Conservation (phyloP, 2,329 filamentous ascomycete species). For the Fusarium penzigii region DNA sequence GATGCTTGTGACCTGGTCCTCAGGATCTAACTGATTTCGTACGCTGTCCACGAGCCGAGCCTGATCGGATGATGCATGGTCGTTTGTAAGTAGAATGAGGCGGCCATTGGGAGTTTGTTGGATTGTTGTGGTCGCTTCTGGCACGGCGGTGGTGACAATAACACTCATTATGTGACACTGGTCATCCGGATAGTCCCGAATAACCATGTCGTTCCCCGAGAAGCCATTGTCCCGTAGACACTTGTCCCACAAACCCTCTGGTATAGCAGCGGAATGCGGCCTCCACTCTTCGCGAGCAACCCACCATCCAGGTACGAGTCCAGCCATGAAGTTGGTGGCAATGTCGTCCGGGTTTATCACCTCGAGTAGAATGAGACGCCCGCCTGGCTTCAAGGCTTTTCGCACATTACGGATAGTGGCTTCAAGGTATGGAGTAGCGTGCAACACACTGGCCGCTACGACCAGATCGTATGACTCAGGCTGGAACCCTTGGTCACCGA, state of each 20-base stretch:
- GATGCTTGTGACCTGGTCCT: too few species aligned
- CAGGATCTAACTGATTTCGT: too few species aligned
- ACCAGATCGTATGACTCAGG: slow-evolving; percentile 22
- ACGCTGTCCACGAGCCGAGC: too few species aligned
- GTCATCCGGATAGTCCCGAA: not conserved
- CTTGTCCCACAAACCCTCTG: not conserved
- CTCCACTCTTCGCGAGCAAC: slow-evolving; percentile 26
- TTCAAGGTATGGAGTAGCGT: slow-evolving; percentile 31
- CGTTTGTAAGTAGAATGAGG: too few species aligned
- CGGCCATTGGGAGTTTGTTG: too few species aligned
- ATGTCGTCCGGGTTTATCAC: slow-evolving; percentile 10
- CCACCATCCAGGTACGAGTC: slow-evolving; percentile 39
- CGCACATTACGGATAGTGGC: slow-evolving; percentile 19
- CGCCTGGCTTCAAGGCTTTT: slow-evolving; percentile 29
- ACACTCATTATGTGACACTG: slow-evolving; percentile 3
- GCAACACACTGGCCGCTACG: slow-evolving; percentile 31
- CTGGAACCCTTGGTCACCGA: slow-evolving; percentile 16
- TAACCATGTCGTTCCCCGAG: not conserved
- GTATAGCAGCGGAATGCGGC: not conserved
- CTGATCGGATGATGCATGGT: too few species aligned
- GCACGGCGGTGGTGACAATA: not conserved
- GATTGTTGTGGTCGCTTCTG: rapidly evolving
- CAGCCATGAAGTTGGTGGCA: slow-evolving; percentile 24
- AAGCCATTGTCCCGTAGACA: slow-evolving; percentile 1
- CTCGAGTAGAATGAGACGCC: slow-evolving; percentile 30